phyloP scores from a whole-genome alignment of 495 filamentous ascomycete genomes.

The Tuber melanosporum region DNA sequence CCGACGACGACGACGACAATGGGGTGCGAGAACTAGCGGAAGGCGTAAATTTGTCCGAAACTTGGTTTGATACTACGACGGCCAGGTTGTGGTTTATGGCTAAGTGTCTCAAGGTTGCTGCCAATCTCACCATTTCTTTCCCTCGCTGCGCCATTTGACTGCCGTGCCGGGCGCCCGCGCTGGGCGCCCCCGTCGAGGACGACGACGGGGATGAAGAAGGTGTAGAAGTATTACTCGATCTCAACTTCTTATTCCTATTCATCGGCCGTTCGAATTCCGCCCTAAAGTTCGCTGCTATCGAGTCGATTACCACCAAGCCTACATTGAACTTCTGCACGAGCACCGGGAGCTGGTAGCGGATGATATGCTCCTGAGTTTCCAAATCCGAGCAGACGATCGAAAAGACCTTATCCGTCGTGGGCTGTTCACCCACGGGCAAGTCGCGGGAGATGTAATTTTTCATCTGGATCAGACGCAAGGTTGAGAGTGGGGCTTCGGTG shows the following conservation, averaged over 20 bases:
- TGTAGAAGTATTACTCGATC: neutral
- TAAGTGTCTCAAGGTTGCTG: constrained; percentile 66
- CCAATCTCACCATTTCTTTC: constrained; percentile 64
- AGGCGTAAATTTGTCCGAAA: constrained; percentile 70
- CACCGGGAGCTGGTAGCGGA: constrained; percentile 82
- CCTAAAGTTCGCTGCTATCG: constrained; percentile 87
- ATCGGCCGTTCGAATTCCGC: constrained; percentile 67
- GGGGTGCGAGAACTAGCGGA: neutral
- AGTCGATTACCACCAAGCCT: constrained; percentile 79
- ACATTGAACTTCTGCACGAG: constrained; percentile 66
- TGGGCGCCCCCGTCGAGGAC: neutral
- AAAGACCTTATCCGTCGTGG: constrained; percentile 53
- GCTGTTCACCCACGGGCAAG: constrained; percentile 42
- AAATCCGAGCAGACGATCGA: constrained; percentile 83
- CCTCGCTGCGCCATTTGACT: constrained; percentile 28
- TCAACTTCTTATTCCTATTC: constrained; percentile 22
- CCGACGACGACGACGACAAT: neutral
- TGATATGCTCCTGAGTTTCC: constrained; percentile 90
- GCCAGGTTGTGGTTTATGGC: constrained; percentile 67
- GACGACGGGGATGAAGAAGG: constrained; percentile 12
- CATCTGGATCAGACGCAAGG: constrained; percentile 70
- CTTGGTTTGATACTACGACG: constrained; percentile 89
- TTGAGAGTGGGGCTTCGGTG: constrained; percentile 82
- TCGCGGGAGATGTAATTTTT: constrained; percentile 57
- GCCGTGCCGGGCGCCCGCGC: neutral